Base-by-base conservation (phyloP, 306 rosid genomes). In the Dicorynia guianensis region DNA sequence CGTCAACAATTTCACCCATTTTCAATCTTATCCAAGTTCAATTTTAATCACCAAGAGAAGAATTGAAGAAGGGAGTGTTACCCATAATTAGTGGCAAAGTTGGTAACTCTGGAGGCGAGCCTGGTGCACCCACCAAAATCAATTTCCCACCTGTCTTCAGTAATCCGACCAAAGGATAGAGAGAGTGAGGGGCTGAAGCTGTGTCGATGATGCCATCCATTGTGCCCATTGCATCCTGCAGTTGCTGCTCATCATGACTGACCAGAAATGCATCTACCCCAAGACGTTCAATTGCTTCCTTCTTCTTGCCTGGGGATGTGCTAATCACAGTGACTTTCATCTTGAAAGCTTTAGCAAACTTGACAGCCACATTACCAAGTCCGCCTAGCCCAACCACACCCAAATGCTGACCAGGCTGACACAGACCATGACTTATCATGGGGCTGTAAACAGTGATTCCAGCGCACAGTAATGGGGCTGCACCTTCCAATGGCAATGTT, bases 181-280 rank as follows among this genome's bases (percentile, higher is more conserved):
- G 54, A 1, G 13, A 11, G 19, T 19, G 66, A 0, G 3, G 25
- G 12, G 55, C n/a, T 8, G 36, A 46, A 6, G 13, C 54, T 0
- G 56, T 71, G 15, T 83, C 87, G 4, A 83, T 69, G 34, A 79
- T 79, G 36, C 87, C 87, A 74, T 79, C 87, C 63, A 83, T 10
- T 12, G 87, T 83, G 5, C 78, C 75, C 46, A 9, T 78, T 84
- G 9, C 4, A 25, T 46, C 74, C 35, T 68, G 49, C 48, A 81
- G 17, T 39, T 81, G 68, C 8, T 69, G 38, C 38, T 44, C 49
- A 19, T 81, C 78, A 25, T 38, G 9, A 6, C 81, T 81, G 44
- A 81, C 52, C 57, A 81, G 38, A 63, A 81, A 75, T 0, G 77
- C 56, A 61, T 81, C 81, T 0, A 77, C 84, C n/a, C 52, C 49